Evolutionary conservation across 495 filamentous ascomycete genomes (phyloP).

Genomic region (Cercophora samala): DNA sequence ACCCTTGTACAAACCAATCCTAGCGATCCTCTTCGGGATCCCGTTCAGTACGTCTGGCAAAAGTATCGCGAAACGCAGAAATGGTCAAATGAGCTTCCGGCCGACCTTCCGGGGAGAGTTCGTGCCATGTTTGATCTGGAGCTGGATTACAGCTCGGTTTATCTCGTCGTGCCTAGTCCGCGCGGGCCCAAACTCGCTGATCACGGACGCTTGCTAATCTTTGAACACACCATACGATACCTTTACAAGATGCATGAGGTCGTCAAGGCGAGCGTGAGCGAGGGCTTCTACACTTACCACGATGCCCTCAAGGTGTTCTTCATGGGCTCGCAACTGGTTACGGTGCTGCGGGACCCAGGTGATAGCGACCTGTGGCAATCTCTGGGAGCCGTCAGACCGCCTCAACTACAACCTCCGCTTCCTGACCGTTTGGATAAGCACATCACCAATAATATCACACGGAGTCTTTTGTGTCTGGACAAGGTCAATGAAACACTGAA

Average conservation of each 20-base stretch:
- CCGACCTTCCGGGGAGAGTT: slow-evolving; percentile 54
- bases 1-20: slow-evolving; percentile 68
- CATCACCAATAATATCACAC: slow-evolving; percentile 38
- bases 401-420: slow-evolving; percentile 36
- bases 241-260: slow-evolving; percentile 58
- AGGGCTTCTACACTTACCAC: slow-evolving; percentile 66
- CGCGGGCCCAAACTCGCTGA: slow-evolving; percentile 60
- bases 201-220: slow-evolving; percentile 71
- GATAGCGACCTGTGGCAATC: slow-evolving; percentile 30
- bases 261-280: slow-evolving; percentile 45
- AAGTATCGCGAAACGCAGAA: slow-evolving; percentile 61
- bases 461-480: slow-evolving; percentile 45
- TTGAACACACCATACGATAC: slow-evolving; percentile 77
- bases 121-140: slow-evolving; percentile 74
- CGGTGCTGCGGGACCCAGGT: slow-evolving; percentile 57
- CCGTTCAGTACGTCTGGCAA: slow-evolving; percentile 58
- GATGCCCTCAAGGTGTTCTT: slow-evolving; percentile 70
- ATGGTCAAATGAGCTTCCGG: slow-evolving; percentile 63
- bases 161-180: slow-evolving; percentile 73
- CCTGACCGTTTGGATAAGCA: slow-evolving; percentile 33
- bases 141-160: slow-evolving; percentile 77
- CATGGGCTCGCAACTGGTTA: slow-evolving; percentile 66
- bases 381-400: slow-evolving; percentile 37
- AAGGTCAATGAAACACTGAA: slow-evolving; percentile 43
- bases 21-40: slow-evolving; percentile 57